Base-by-base conservation (phyloP, 2,329 filamentous ascomycete species). In the Cytospora mali region DNA sequence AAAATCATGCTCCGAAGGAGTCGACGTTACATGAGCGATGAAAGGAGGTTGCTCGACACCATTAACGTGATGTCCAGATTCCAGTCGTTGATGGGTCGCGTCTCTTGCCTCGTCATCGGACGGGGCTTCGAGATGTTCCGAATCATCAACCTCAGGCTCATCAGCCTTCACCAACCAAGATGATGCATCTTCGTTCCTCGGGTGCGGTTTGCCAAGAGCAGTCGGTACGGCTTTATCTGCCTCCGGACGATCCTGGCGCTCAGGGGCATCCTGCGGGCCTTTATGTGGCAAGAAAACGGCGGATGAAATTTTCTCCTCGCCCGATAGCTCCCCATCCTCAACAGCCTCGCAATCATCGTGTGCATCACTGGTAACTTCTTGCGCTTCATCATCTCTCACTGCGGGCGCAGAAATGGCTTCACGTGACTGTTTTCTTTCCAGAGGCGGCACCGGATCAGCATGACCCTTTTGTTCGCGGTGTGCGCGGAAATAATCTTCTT, bases 301-400 rank as follows among this genome's bases (percentile, higher is more conserved):
- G 33, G 90, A 94, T n/a, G 90, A 92, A 66, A 95, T 93, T 74
- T 94, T 91, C 74, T 95, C 91, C 72, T 91, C 88, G 62, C 91
- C 89, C 16, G 90, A 93, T 62, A 86, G 83, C 48, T 86, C 83
- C 21, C 77, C 80, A 52, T 84, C 81, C 65, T 81, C 79, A 55
- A 74, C 72, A 53, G 72, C 74, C 56, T 77, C 76, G 55, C 75
- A 72, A 65, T 67, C 69, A 42, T 77, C 77, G 55, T 62, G 62
- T 33, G 70, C 64, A 58, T 61, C 58, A 54, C 55, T 61, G 23
- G 66, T 59, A 14, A 46, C 53, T 39, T 58, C 56, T 31, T 55
- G 53, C 46, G 51, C 57, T 18, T 63, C 63, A 10, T 33, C 51
- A 23, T 65, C 56, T 46, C 39, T 51, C 29, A 31, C 25, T 27